Evolutionary conservation across 208 protist genomes (phyloP).

Genomic region (Leishmania mexicana): DNA sequence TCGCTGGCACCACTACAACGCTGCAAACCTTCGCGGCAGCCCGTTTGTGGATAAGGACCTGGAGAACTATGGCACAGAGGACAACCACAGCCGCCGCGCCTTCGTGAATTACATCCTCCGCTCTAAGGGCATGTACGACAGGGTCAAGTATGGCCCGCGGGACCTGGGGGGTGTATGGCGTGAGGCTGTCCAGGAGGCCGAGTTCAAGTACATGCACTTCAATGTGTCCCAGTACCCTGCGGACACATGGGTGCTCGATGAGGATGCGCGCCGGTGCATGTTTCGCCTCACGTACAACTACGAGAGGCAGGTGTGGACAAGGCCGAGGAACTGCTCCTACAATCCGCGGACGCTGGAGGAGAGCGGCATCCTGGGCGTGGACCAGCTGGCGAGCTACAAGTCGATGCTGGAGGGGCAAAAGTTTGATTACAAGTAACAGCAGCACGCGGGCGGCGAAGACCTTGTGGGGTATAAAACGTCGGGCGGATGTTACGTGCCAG

Average conservation of each 20-base stretch:
- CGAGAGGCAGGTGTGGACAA: neutral
- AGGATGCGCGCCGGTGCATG: constrained; percentile 17
- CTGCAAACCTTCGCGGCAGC: constrained; percentile 22
- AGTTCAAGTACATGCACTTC: constrained; percentile 18
- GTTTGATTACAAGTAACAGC: too few species aligned
- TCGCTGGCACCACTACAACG: constrained; percentile 34
- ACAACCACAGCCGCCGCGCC: constrained; percentile 26
- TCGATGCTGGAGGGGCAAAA: too few species aligned
- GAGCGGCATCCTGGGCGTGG: constrained; percentile 26
- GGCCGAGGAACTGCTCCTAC: constrained; percentile 19
- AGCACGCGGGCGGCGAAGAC: too few species aligned
- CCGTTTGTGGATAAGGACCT: constrained; percentile 1
- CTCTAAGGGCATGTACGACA: constrained; percentile 11
- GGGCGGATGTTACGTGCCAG: too few species aligned
- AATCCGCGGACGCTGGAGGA: constrained; percentile 9
- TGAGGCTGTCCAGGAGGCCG: constrained; percentile 6
- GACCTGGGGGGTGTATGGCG: constrained; percentile 17
- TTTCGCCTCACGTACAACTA: constrained; percentile 30
- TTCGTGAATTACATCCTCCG: constrained; percentile 17
- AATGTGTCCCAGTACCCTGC: constrained; percentile 29
- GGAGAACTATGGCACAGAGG: constrained; percentile 25
- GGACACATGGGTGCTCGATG: constrained; percentile 40
- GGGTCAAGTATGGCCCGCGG: constrained; percentile 26
- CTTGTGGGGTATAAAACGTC: too few species aligned
- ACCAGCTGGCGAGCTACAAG: constrained; percentile 16